Conservation (phyloP, 352 stramenopile species). For the Pythium pyrilobum region DNA sequence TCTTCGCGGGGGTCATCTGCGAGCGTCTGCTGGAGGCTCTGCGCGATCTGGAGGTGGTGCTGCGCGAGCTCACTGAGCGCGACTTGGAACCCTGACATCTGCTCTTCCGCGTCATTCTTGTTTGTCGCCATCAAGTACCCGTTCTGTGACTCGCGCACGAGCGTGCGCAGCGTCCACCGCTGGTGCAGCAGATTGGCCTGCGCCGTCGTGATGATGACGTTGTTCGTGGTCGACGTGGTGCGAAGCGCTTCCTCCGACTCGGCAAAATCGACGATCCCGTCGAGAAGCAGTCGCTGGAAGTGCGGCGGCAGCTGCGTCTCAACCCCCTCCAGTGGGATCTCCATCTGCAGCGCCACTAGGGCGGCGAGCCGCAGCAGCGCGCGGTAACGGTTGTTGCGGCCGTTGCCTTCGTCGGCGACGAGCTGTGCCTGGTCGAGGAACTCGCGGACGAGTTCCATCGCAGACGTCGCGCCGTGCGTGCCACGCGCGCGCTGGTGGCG, state of each 20-base stretch:
- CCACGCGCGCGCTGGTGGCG: slow-evolving; percentile 37
- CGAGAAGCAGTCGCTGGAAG: slow-evolving; percentile 75
- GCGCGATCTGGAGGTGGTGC: slow-evolving; percentile 53
- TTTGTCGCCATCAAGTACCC: slow-evolving; percentile 65
- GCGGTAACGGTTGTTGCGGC: slow-evolving; percentile 68
- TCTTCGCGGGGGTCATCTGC: slow-evolving; percentile 35
- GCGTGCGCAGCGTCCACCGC: slow-evolving; percentile 68
- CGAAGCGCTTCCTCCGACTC: slow-evolving; percentile 25
- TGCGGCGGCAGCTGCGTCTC: slow-evolving; percentile 62
- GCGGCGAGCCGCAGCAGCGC: slow-evolving; percentile 66
- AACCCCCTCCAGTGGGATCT: slow-evolving; percentile 45
- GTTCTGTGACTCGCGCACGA: slow-evolving; percentile 65
- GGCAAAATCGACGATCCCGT: slow-evolving; percentile 75
- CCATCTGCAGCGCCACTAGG: slow-evolving; percentile 73
- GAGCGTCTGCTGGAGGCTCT: slow-evolving; percentile 48
- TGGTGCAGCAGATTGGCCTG: slow-evolving; percentile 64
- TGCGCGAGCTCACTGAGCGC: slow-evolving; percentile 59
- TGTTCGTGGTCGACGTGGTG: too few species aligned
- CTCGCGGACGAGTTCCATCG: slow-evolving; percentile 75
- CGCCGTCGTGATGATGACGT: slow-evolving; percentile 23
- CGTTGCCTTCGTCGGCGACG: slow-evolving; percentile 68
- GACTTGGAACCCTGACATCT: slow-evolving; percentile 55
- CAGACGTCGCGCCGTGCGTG: slow-evolving; percentile 53
- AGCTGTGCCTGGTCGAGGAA: slow-evolving; percentile 83
- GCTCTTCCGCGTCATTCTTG: slow-evolving; percentile 60